Percentiles rank a stretch among this genome's conserved stretches.
Evolutionary conservation across 208 protist species (phyloP).

Genomic region (Leishmania amazonensis): DNA sequence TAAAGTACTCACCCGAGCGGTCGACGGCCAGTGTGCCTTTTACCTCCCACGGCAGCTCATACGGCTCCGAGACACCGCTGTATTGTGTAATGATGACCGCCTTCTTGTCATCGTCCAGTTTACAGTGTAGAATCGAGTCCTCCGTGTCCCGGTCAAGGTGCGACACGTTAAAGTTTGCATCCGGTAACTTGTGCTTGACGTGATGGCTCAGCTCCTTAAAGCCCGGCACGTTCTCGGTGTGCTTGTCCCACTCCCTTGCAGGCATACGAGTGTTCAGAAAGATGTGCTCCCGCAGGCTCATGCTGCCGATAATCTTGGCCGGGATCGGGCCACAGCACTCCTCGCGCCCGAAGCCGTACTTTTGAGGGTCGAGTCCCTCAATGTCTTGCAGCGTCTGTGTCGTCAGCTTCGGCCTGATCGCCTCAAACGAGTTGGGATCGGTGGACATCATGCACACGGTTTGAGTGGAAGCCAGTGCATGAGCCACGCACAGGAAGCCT

Average conservation of each 20-base stretch:
- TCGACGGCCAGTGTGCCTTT: constrained; percentile 74
- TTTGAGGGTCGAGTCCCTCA: constrained; percentile 77
- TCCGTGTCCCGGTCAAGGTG: constrained; percentile 47
- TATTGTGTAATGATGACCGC: constrained; percentile 68
- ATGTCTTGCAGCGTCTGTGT: constrained; percentile 80
- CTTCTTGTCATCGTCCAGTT: constrained; percentile 36
- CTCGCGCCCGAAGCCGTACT: constrained; percentile 80
- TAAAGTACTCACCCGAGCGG: constrained; percentile 78
- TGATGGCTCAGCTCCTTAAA: constrained; percentile 45
- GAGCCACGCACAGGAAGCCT: neutral
- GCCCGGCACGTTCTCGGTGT: constrained; percentile 68
- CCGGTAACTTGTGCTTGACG: constrained; percentile 33
- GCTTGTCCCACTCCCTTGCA: constrained; percentile 64
- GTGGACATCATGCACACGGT: neutral
- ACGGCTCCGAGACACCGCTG: constrained; percentile 36
- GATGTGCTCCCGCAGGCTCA: constrained; percentile 79
- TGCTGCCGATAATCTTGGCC: constrained; percentile 71
- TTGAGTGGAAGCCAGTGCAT: neutral
- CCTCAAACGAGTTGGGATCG: constrained; percentile 62
- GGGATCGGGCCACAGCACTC: constrained; percentile 86
- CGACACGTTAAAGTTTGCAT: constrained; percentile 51
- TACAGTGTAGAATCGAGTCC: constrained; percentile 67
- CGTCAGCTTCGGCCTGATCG: constrained; percentile 56
- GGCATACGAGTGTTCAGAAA: constrained; percentile 71
- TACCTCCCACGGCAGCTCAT: constrained; percentile 65